Base-by-base conservation (phyloP, 768 basidiomycete genomes). In the Tulasnella sp. region DNA sequence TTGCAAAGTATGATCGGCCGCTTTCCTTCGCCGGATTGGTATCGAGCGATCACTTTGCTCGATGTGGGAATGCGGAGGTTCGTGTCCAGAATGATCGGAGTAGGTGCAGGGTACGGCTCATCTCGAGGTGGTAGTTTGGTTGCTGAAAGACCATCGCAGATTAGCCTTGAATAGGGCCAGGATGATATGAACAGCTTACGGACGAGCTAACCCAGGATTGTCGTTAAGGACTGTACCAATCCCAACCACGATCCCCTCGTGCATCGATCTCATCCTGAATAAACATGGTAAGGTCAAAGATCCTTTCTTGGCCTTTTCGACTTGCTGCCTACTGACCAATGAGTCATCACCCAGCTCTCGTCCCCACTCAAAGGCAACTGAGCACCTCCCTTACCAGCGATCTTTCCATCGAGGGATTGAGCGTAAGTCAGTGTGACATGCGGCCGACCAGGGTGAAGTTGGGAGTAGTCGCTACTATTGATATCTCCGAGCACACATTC, bases 291-390 rank as follows among this genome's bases (percentile, higher is more conserved):
- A 62, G 48, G 8, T 21, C 22, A 24, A 7, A 41, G 24, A 24
- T n/a, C n/a, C n/a, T n/a, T n/a, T n/a, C n/a, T 25, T 34, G 38
- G 22, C 49, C 49, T 44, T 54, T 30, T 11, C 46, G n/a, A 22
- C 42, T 22, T 48, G 9, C 12, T 24, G 27, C 10, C n/a, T 42
- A 64, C 78, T 62, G 66, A 91, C 92, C 88, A 87, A 70, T 98
- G 94, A 10, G 94, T 98, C 85, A 99, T 90, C 43, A 79, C 63
- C 83, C 93, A 85, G 70, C 87, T 91, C 66, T 96, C 87, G 48
- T 75, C 71, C 5, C 94, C 89, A 64, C 90, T 92, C 41, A 99
- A 74, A 29, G 78, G 77, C 34, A 99, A 78, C 72, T 92, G 92
- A 57, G 72, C 74, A 10, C 90, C 84, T 7, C 75, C 73, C 4